These are phyloP conservation scores for Penicillium olsonii DNA, from an alignment of 2,329 filamentous ascomycete species.

Conservation along the genomic window DNA sequence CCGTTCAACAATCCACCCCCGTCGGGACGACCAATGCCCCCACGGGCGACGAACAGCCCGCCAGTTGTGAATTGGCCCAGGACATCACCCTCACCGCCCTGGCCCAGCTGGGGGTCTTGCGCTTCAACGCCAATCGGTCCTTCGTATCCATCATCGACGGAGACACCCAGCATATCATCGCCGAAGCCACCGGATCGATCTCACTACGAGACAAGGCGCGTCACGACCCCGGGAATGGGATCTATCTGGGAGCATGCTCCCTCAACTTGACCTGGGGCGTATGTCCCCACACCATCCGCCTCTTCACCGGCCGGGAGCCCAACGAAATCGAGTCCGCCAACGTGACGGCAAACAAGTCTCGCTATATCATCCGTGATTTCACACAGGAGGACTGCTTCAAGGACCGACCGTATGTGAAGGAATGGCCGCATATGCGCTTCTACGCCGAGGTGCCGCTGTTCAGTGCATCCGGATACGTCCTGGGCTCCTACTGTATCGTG, in stretches of 20 bases:
- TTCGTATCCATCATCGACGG: constrained; percentile 56
- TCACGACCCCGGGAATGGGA: constrained; percentile 27
- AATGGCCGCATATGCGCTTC: constrained; percentile 43
- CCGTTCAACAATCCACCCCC: background rate
- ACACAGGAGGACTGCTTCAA: constrained; percentile 35
- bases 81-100: constrained; percentile 51
- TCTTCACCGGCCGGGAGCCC: constrained; percentile 19
- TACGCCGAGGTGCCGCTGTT: constrained; percentile 62
- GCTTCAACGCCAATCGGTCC: constrained; percentile 48
- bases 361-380: constrained; percentile 41
- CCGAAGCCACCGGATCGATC: constrained; percentile 51
- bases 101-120: constrained; percentile 52
- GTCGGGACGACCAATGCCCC: background rate
- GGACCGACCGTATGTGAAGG: constrained; percentile 32
- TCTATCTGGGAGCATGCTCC: constrained; percentile 30
- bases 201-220: constrained; percentile 35
- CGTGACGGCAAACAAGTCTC: constrained; percentile 27
- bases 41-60: constrained; percentile 14
- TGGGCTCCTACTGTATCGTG: constrained; percentile 61
- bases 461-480: constrained; percentile 54
- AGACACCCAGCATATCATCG: constrained; percentile 52
- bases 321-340: constrained; percentile 17
- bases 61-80: constrained; percentile 5
- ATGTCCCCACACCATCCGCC: constrained; percentile 18
- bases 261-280: constrained; percentile 18